Percentiles rank a stretch among this genome's conserved stretches.
phyloP scores from a whole-genome alignment of 2,329 filamentous ascomycete genomes.

The Arthrobotrys sphaeroides region DNA sequence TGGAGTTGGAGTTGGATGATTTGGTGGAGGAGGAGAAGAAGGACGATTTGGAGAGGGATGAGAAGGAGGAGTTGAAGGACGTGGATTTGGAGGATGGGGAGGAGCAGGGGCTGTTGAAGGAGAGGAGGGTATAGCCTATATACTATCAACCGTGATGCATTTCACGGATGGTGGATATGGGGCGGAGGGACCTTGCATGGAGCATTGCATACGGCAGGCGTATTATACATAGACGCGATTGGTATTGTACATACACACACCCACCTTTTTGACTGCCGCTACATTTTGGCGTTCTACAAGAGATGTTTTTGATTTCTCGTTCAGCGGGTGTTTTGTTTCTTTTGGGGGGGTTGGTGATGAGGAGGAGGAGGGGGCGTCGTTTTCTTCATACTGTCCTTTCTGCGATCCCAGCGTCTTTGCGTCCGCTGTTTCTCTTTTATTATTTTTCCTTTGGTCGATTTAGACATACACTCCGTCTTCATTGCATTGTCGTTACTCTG shows the following conservation, averaged over 20 bases:
- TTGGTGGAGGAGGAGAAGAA: slow-evolving; percentile 27
- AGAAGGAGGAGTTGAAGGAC: slow-evolving; percentile 16
- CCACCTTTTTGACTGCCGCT: neutral
- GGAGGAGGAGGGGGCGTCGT: neutral
- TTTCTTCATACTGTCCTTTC: neutral
- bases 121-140: slow-evolving; percentile 2
- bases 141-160: too few species aligned
- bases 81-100: slow-evolving; percentile 19
- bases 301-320: slow-evolving; percentile 7
- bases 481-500: neutral
- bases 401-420: slow-evolving; percentile 13
- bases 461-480: slow-evolving; percentile 17
- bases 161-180: neutral
- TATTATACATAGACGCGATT: neutral
- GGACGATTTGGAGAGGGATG: neutral
- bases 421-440: neutral
- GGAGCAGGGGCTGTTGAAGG: slow-evolving; percentile 37
- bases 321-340: slow-evolving; percentile 17
- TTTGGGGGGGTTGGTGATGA: neutral
- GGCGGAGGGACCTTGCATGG: neutral
- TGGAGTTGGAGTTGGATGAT: slow-evolving; percentile 35
- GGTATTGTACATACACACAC: neutral
- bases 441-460: neutral
- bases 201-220: neutral
- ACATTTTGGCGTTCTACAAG: slow-evolving; percentile 3